Evolutionary conservation across 176 grass and related monocot genomes (phyloP), one percentile per base, ranked within the genome.

Genomic region (Neostapfia colusana): DNA sequence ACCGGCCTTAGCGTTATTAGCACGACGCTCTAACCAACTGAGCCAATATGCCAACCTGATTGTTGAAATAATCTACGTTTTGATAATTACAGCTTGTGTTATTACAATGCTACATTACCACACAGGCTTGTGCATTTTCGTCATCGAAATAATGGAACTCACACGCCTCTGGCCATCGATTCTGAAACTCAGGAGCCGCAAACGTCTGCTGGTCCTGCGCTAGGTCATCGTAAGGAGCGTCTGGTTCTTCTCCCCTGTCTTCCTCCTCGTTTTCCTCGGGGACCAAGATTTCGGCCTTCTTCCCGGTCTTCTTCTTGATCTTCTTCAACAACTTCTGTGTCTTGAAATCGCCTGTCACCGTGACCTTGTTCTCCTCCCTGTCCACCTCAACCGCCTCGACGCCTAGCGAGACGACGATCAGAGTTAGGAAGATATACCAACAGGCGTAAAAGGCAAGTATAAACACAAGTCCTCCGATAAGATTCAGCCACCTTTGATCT

Each of bases 1-100:
- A 31, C 31, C 90, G 90, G 89, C 90, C 77, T 89, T 89, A 81
- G 87, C 84, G 90, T 90, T 87, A 93, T 93, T 93, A 93, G 87
- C 90, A 93, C 87, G 81, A 93, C 90, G 87, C 87, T 89, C 84
- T 93, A 89, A 93, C 87, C 90, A 85, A 26, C 87, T 89, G 87
- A 89, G 82, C 87, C 85, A 89, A 89, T 89, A 85, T 78, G 87
- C 86, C 87, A 16, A 8, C 5, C 10, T 23, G 8, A 4, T 31
- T 31, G 31, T 31, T 31, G 31, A 31, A 31, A 31, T 31, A 31
- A 31, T 31, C 31, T 31, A 31, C 31, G 31, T 31, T 31, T 31
- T 31, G 31, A 31, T 31, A 31, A 31, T 51, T 7, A 17, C 18
- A 5, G 15, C 14, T 49, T 49, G 4, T 31, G 31, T 31, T 31